Conservation (phyloP, 1,284 basidiomycete species). For the Inonotus hispidus region DNA sequence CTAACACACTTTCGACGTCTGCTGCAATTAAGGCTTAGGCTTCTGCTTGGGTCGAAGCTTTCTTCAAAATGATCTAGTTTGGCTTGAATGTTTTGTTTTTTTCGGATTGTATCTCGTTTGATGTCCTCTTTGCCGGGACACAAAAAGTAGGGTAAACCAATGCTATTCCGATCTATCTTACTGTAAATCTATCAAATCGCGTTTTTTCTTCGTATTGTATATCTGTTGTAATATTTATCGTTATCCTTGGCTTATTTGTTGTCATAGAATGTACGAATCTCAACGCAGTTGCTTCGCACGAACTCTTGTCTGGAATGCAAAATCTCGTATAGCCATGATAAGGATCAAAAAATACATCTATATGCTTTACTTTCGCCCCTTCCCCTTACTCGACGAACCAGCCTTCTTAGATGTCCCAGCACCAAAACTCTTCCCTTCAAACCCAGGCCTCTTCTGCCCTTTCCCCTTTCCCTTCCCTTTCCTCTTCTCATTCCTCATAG, state of each 20-base stretch:
- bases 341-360: background rate
- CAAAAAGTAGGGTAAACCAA: background rate
- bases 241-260: background rate
- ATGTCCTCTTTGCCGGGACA: background rate
- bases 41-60: background rate
- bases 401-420: conserved; percentile 40
- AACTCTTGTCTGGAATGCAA: background rate
- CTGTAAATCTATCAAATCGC: background rate
- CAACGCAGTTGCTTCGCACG: background rate
- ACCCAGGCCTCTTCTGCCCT: conserved; percentile 72
- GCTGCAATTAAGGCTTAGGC: background rate
- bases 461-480: conserved; percentile 55
- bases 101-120: background rate
- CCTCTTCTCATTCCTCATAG: conserved; percentile 69
- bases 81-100: background rate
- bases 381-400: conserved; percentile 21
- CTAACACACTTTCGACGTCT: too few relatives aligned
- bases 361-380: conserved; percentile 8
- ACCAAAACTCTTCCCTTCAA: conserved; percentile 75
- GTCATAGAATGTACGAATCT: background rate
- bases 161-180: background rate
- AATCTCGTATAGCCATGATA: background rate
- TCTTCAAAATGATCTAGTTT: background rate
- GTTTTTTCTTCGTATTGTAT: background rate
- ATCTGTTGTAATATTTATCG: background rate